phyloP scores from a whole-genome alignment of 441 rosid genomes.

The Jatropha podagrica region DNA sequence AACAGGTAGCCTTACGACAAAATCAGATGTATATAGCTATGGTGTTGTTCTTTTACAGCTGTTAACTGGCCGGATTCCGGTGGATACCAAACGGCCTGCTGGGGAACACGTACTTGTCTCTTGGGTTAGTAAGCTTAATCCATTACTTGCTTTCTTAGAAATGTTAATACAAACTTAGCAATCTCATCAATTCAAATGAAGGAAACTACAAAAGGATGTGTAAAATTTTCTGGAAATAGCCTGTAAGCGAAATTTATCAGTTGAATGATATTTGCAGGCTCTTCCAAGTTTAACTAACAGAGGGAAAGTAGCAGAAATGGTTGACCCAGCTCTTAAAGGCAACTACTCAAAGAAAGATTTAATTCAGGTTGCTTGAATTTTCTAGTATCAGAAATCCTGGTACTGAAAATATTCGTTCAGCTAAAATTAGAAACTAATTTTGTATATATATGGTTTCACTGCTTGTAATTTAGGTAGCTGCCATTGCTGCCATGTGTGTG shows the following conservation, averaged over 20 bases:
- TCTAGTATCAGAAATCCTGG: conserved; percentile 4
- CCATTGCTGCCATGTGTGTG: conserved; percentile 89
- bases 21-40: conserved; percentile 89
- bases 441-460: background rate
- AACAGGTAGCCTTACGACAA: conserved; percentile 85
- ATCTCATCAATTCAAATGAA: too few relatives aligned
- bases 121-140: conserved; percentile 54
- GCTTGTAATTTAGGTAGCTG: conserved; percentile 53
- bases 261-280: conserved; percentile 43
- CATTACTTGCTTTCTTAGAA: background rate
- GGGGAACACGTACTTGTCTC: conserved; percentile 88
- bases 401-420: background rate
- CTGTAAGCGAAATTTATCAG: background rate
- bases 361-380: conserved; percentile 54
- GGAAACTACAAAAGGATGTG: background rate
- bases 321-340: conserved; percentile 70
- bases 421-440: background rate
- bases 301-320: conserved; percentile 69
- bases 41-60: conserved; percentile 83
- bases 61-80: conserved; percentile 75
- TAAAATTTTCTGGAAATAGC: background rate
- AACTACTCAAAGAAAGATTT: conserved; percentile 73
- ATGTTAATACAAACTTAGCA: background rate
- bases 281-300: conserved; percentile 80
- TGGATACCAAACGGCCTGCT: conserved; percentile 60